Percentiles rank a stretch among this genome's conserved stretches.
Conservation (phyloP, 1,284 basidiomycete genomes). For the Ustilago cynodontis region DNA sequence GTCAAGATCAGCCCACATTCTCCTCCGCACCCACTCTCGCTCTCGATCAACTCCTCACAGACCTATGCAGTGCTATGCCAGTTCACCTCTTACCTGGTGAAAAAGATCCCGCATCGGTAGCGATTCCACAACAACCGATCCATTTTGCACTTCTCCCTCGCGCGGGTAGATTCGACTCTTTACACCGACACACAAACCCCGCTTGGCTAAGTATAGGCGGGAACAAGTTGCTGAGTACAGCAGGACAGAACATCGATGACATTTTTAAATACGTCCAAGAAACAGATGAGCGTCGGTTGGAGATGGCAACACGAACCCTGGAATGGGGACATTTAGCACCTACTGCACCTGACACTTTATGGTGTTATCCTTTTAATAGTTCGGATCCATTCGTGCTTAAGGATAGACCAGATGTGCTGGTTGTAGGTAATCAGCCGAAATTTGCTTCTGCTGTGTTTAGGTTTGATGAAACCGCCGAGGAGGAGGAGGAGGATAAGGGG, state of each 20-base stretch:
- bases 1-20: slow-evolving; percentile 42
- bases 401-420: slow-evolving; percentile 87
- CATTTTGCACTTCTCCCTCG: slow-evolving; percentile 90
- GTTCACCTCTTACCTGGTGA: slow-evolving; percentile 83
- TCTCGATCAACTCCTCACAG: slow-evolving; percentile 80
- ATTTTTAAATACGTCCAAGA: slow-evolving; percentile 86
- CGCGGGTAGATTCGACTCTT: slow-evolving; percentile 73
- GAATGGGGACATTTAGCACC: slow-evolving; percentile 96
- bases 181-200: slow-evolving; percentile 89
- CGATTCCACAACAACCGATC: slow-evolving; percentile 92
- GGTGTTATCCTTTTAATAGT: slow-evolving; percentile 92
- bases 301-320: slow-evolving; percentile 82
- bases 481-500: slow-evolving; percentile 55
- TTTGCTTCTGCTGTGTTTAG: slow-evolving; percentile 73
- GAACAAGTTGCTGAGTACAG: slow-evolving; percentile 79
- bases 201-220: slow-evolving; percentile 78
- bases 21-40: slow-evolving; percentile 70
- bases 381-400: slow-evolving; percentile 89
- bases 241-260: slow-evolving; percentile 93
- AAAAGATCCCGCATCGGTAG: slow-evolving; percentile 85
- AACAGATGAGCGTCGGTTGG: slow-evolving; percentile 72
- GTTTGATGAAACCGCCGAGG: slow-evolving; percentile 57
- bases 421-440: slow-evolving; percentile 88
- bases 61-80: slow-evolving; percentile 74
- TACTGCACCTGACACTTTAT: slow-evolving; percentile 96